Evolutionary conservation across 2,329 filamentous ascomycete species (phyloP).

Genomic region (Claviceps capensis): DNA sequence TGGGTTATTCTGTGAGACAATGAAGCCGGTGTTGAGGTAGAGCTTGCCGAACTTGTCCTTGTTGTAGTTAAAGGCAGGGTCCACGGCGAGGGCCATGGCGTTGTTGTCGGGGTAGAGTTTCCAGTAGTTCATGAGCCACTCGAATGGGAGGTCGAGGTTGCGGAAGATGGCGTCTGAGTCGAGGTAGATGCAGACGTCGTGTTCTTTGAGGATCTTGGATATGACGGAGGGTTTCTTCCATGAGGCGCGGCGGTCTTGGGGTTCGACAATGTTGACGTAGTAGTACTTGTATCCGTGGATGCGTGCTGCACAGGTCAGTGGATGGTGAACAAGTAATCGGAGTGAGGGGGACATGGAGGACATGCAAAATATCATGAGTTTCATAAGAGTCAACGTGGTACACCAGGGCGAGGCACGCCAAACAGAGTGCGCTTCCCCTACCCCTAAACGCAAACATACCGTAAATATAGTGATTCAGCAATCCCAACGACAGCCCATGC

Average conservation of each 20-base stretch:
- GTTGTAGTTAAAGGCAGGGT: conserved; percentile 24
- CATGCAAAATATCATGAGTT: too few relatives aligned
- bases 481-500: conserved; percentile 25
- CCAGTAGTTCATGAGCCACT: conserved; percentile 36
- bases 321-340: too few relatives aligned
- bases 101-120: conserved; percentile 23
- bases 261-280: conserved; percentile 25
- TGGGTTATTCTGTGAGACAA: conserved; percentile 36
- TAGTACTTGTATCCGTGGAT: conserved; percentile 35
- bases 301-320: conserved; percentile 17
- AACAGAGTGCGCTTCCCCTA: neutral
- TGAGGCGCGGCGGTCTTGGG: conserved; percentile 27
- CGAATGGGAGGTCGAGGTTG: conserved; percentile 28
- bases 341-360: too few relatives aligned
- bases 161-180: conserved; percentile 32
- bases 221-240: conserved; percentile 32
- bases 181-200: conserved; percentile 29
- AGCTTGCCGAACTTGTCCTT: conserved; percentile 24
- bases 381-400: too few relatives aligned
- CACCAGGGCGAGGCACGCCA: too few relatives aligned
- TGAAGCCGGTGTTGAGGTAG: conserved; percentile 39
- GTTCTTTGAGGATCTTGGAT: conserved; percentile 27
- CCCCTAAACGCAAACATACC: conserved; percentile 12
- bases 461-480: conserved; percentile 32
- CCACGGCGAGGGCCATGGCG: conserved; percentile 28